Evolutionary conservation across 2,329 filamentous ascomycete species (phyloP), one percentile per base, ranked within the genome.

Genomic region (Sporothrix mexicana): DNA sequence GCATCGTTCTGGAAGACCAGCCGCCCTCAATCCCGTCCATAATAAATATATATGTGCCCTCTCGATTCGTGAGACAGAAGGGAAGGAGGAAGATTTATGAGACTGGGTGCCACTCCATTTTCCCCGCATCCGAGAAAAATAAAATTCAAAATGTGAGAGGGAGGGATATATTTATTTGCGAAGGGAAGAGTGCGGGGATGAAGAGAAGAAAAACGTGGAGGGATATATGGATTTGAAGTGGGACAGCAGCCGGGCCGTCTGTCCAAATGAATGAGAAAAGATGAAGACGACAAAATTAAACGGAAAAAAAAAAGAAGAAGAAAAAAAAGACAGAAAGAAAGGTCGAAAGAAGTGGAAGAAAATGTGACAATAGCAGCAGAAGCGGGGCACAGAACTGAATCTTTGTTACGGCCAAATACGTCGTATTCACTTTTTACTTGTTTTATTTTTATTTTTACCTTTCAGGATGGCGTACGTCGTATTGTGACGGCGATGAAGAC

Each of bases 201-300:
- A 67, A 43, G 36, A 30, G 51, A 47, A 20, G 36, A 70, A 57
- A 53, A 57, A 41, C 25, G 47, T 41, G 23, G 25, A 49, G 25
- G 47, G 3, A 45, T 64, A 45, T 45, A 64, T 64, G 59, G 20
- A 3, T 15, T 13, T 23, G 43, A 25, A 13, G 43, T 30, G 17
- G 43, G 30, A 64, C 20, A 41, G 12, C 41, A 62, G 47, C 36
- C 69, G 69, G 69, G 69, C 69, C 69, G 57, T 41, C 69, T 55
- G 20, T 6, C 62, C 70, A 72, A 41, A 67, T 68, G 70, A 68
- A 68, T 10, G n/a, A 30, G 17, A 69, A 10, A 69, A 10, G 17
- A n/a, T 23, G 17, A 53, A 53, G 17, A 36, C 30, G 30, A 5
- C 30, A 36, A 36, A 36, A 36, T 36, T 17, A 6, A 45, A 25